phyloP scores from a whole-genome alignment of 1,139 yeast species.

The Lodderomyces parapsilosis region DNA sequence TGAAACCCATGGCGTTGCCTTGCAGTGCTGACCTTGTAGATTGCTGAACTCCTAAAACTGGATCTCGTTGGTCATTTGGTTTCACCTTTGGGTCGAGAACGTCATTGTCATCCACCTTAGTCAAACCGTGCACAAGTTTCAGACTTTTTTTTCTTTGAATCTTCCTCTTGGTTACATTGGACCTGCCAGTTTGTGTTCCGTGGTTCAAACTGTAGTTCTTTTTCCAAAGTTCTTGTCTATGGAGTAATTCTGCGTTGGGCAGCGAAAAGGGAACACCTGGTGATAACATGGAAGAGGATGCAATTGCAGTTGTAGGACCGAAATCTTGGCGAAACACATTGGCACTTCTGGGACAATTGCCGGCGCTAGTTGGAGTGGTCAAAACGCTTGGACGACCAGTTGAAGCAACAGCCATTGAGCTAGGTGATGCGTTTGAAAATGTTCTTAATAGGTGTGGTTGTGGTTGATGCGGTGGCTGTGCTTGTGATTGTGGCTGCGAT shows the following conservation, averaged over 20 bases:
- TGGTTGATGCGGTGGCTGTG: constrained; percentile 16
- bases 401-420: constrained; percentile 8
- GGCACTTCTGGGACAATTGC: background rate
- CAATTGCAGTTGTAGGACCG: background rate
- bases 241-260: background rate
- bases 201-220: background rate
- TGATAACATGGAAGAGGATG: background rate
- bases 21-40: too few species aligned
- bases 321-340: background rate
- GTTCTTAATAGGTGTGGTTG: constrained; percentile 6
- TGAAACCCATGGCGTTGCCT: background rate
- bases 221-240: background rate
- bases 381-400: constrained; percentile 6
- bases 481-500: constrained; percentile 19
- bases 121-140: background rate
- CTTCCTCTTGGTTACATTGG: background rate
- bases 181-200: background rate
- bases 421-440: constrained; percentile 11
- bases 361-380: background rate
- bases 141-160: background rate
- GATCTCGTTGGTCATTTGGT: background rate
- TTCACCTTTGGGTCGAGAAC: background rate
- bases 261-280: background rate
- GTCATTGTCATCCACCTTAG: background rate
- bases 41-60: background rate